Evolutionary conservation across 2,329 filamentous ascomycete genomes (phyloP), one percentile per base, ranked within the genome.

Genomic region (Fusarium sp.): DNA sequence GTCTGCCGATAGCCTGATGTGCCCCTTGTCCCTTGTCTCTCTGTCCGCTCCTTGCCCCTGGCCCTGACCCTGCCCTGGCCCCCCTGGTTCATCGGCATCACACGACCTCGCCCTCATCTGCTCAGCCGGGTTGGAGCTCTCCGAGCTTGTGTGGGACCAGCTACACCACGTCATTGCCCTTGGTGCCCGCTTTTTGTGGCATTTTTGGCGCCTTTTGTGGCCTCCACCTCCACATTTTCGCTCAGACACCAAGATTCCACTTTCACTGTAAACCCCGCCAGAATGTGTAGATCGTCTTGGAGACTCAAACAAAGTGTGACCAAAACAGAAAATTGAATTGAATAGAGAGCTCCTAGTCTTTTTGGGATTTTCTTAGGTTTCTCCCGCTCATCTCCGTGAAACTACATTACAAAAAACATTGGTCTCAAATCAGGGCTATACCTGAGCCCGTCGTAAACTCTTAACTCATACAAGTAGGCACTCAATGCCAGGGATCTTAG

Each of bases 401-500:
- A 77, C 75, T 78, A 75, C 70, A 75, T 66, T 72, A 75, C 67
- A 72, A 72, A 74, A 70, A 69, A 78, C 70, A 77, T 70, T 75
- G 72, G 75, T 75, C 75, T 73, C 66, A 55, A 51, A 68, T 74
- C 60, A 63, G 70, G 72, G 64, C 70, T 70, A 55, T 62, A 56
- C 75, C 73, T 62, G 73, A 72, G 67, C 68, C 71, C 72, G 66
- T 74, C 69, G 40, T 69, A 71, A 74, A 64, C 72, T 70, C 65
- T 70, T 60, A 75, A 75, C 66, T 77, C 72, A 65, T 77, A 79
- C 74, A 78, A 55, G 36, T 70, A 58, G 73, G 77, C 77, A 79
- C 75, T 78, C 51, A 65, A 49, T 79, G 77, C 78, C 78, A 78
- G 72, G 77, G 73, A 79, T 78, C 74, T 74, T 90, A 96, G 82